phyloP scores from a whole-genome alignment of 2,329 filamentous ascomycete genomes.

The Chaetoscypha palmicola region DNA sequence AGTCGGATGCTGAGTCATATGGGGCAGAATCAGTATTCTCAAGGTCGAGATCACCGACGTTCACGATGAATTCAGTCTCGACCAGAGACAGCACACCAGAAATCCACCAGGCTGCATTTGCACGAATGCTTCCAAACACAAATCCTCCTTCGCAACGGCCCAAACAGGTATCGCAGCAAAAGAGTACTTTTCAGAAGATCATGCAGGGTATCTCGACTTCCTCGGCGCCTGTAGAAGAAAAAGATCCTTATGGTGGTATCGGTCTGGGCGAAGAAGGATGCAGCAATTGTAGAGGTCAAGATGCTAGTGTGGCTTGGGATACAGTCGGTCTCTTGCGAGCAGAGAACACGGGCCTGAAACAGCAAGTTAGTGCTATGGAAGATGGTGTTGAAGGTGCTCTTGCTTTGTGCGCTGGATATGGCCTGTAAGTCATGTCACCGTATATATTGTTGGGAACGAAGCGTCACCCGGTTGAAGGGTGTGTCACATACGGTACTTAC shows the following conservation, averaged over 20 bases:
- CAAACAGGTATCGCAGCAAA: slow-evolving; percentile 30
- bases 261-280: slow-evolving; percentile 34
- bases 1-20: slow-evolving; percentile 46
- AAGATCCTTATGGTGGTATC: slow-evolving; percentile 19
- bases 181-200: slow-evolving; percentile 43
- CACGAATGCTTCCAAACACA: slow-evolving; percentile 15
- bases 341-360: slow-evolving; percentile 57
- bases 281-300: slow-evolving; percentile 50
- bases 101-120: slow-evolving; percentile 18
- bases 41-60: slow-evolving; percentile 50
- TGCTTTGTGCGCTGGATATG: slow-evolving; percentile 38
- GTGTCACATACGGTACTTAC: too few species aligned
- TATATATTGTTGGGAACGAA: too few species aligned
- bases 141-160: slow-evolving; percentile 21
- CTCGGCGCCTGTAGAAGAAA: slow-evolving; percentile 20
- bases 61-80: slow-evolving; percentile 27
- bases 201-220: slow-evolving; percentile 37
- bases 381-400: slow-evolving; percentile 53
- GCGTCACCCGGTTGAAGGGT: too few species aligned
- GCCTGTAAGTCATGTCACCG: too few species aligned
- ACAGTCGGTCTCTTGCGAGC: slow-evolving; percentile 54
- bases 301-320: slow-evolving; percentile 56
- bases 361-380: slow-evolving; percentile 51
- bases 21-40: slow-evolving; percentile 53
- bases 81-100: slow-evolving; percentile 18